These are phyloP conservation scores for Talaromyces piceae DNA, from an alignment of 2,329 filamentous ascomycete genomes.

Conservation along the genomic window DNA sequence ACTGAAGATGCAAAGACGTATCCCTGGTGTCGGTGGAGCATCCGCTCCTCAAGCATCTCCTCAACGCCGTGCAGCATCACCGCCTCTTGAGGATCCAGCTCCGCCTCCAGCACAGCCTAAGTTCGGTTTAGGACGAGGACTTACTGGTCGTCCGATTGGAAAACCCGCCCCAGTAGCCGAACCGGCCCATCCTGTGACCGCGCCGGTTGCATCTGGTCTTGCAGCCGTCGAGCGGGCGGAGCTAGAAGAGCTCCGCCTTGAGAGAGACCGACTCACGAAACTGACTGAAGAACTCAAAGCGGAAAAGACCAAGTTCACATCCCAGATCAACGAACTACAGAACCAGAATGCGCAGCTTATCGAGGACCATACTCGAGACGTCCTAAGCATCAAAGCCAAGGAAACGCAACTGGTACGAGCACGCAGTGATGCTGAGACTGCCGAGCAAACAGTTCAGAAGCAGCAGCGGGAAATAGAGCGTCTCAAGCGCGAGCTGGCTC, in stretches of 20 bases:
- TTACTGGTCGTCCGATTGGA: slow-evolving; percentile 76
- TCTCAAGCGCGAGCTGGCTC: slow-evolving; percentile 72
- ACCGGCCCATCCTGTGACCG: slow-evolving; percentile 46
- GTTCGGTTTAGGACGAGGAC: slow-evolving; percentile 62
- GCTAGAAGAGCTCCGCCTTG: slow-evolving; percentile 74
- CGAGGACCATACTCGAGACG: slow-evolving; percentile 92
- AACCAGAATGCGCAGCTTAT: slow-evolving; percentile 96
- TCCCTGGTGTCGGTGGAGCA: slow-evolving; percentile 31
- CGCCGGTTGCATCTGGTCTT: slow-evolving; percentile 49
- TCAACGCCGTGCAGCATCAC: slow-evolving; percentile 38
- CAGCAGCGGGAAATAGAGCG: slow-evolving; percentile 84
- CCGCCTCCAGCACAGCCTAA: slow-evolving; percentile 41
- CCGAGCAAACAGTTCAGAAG: slow-evolving; percentile 77
- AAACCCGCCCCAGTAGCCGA: slow-evolving; percentile 47
- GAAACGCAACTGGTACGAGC: slow-evolving; percentile 94
- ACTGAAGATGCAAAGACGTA: slow-evolving; percentile 38
- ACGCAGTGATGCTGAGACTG: slow-evolving; percentile 78
- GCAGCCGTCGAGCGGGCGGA: slow-evolving; percentile 82
- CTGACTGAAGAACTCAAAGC: slow-evolving; percentile 73
- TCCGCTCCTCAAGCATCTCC: slow-evolving; percentile 27
- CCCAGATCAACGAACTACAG: slow-evolving; percentile 87
- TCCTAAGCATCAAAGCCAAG: slow-evolving; percentile 94
- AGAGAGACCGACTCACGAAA: slow-evolving; percentile 70
- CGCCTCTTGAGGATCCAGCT: slow-evolving; percentile 36
- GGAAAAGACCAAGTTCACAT: slow-evolving; percentile 72